Conservation (phyloP, 2,329 filamentous ascomycete genomes). For the Xylaria sp. region DNA sequence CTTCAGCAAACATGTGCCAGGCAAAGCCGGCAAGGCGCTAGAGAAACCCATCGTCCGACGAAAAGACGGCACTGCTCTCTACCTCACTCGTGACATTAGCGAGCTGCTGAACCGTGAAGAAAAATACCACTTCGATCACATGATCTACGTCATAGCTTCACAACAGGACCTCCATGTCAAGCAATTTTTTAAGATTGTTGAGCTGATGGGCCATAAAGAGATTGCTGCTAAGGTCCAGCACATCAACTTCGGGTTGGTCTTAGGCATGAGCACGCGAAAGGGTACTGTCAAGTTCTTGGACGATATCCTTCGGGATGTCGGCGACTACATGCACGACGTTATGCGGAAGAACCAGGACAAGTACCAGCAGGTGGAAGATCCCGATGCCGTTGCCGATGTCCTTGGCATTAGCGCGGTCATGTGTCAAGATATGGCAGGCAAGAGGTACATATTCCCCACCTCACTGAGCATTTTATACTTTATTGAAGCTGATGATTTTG, state of each 20-base stretch:
- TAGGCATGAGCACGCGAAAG: conserved; percentile 76
- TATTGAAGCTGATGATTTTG: conserved; percentile 13
- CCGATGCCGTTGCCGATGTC: conserved; percentile 82
- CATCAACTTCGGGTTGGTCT: conserved; percentile 79
- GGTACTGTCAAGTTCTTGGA: conserved; percentile 71
- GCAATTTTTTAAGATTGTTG: conserved; percentile 80
- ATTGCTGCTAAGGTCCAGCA: conserved; percentile 76
- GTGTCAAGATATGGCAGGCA: conserved; percentile 98
- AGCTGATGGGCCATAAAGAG: conserved; percentile 75
- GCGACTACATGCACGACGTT: conserved; percentile 96
- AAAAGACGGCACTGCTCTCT: conserved; percentile 79
- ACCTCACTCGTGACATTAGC: conserved; percentile 81
- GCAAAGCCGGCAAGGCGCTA: conserved; percentile 75
- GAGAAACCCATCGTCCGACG: conserved; percentile 78
- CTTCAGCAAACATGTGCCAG: conserved; percentile 73
- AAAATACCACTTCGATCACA: conserved; percentile 75
- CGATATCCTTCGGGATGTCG: conserved; percentile 81
- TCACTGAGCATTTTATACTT: conserved; percentile 40
- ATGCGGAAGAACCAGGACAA: conserved; percentile 93
- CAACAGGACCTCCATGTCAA: conserved; percentile 78
- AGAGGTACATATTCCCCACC: conserved; percentile 69
- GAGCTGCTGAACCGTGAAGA: conserved; percentile 74
- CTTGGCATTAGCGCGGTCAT: conserved; percentile 95
- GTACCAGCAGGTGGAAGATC: conserved; percentile 89
- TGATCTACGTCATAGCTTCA: conserved; percentile 82